phyloP scores from a whole-genome alignment of 2,329 filamentous ascomycete genomes.

The Raffaelea arxii region DNA sequence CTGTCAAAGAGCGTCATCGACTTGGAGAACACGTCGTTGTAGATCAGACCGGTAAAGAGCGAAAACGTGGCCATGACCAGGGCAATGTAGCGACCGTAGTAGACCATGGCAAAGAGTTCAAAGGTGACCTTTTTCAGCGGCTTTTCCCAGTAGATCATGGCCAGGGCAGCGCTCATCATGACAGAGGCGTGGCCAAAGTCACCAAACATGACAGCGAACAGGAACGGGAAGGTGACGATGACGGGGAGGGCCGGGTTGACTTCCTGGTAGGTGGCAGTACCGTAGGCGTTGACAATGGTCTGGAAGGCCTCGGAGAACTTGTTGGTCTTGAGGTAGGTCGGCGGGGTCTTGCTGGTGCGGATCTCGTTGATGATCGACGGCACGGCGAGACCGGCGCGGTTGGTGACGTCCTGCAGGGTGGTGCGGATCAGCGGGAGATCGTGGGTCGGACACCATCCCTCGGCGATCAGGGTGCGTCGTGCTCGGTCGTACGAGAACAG shows the following conservation, averaged over 20 bases:
- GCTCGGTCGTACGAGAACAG: slow-evolving; percentile 94
- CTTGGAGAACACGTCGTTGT: slow-evolving; percentile 96
- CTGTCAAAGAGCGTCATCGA: slow-evolving; percentile 81
- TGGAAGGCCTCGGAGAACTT: slow-evolving; percentile 98
- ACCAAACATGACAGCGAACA: slow-evolving; percentile 99
- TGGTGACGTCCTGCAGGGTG: slow-evolving; percentile 92
- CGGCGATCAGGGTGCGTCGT: slow-evolving; percentile 90
- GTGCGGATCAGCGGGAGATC: slow-evolving; percentile 82
- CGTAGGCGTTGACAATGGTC: slow-evolving; percentile 97
- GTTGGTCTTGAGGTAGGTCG: slow-evolving; percentile 96
- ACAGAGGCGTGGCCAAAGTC: slow-evolving; percentile 90
- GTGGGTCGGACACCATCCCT: slow-evolving; percentile 94
- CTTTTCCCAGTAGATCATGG: slow-evolving; percentile 97
- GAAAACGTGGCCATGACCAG: slow-evolving; percentile 97
- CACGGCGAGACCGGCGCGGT: slow-evolving; percentile 88
- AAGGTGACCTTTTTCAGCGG: slow-evolving; percentile 84
- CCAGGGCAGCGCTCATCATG: slow-evolving; percentile 72
- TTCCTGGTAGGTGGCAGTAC: slow-evolving; percentile 93
- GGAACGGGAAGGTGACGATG: slow-evolving; percentile 96
- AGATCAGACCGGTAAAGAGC: slow-evolving; percentile 92
- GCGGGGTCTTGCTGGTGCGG: slow-evolving; percentile 91
- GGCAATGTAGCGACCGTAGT: slow-evolving; percentile 97
- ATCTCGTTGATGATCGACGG: slow-evolving; percentile 99
- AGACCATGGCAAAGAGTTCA: slow-evolving; percentile 96
- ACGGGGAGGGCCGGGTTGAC: slow-evolving; percentile 94